Evolutionary conservation across 768 basidiomycete genomes (phyloP), one percentile per base, ranked within the genome.

Genomic region (Psilocybe cubensis): DNA sequence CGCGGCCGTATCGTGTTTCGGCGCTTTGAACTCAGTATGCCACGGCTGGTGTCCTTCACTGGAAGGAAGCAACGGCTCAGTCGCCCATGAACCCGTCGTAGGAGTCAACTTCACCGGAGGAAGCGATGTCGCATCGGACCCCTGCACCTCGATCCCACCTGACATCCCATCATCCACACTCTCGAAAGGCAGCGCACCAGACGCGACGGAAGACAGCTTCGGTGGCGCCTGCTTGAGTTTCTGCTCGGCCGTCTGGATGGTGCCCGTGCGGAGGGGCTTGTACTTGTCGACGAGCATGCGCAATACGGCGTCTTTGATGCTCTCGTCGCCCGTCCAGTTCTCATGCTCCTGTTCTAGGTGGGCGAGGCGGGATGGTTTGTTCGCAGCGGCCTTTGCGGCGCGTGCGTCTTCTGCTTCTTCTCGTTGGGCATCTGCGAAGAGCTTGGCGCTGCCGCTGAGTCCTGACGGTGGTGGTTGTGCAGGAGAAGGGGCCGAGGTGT

Each of bases 201-300:
- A 20, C 52, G 17, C 3, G 38, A 11, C 4, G 35, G 35, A 38
- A 51, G 28, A 67, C 42, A 84, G 65, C 31, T 66, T 73, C 4
- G 82, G 82, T 1, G 79, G 80, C 1, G 74, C 69, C 42, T 77
- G 72, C 68, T 80, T 86, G 50, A 91, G 62, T 68, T 86, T 90
- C 67, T 89, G 76, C 49, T 92, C 89, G 5, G 89, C 88, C 1
- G 81, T 78, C 58, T 76, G 71, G 41, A 89, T 79, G 10, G 73
- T 68, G 8, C 84, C 86, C 8, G 76, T 80, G n/a, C 90, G 80
- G 29, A 93, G 71, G 1, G 92, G 91, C 70, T 90, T 93, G 76
- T 94, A 87, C 68, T 91, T 89, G 76, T 94, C 92, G 29, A 93
- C 80, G 4, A 94, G 79, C 91, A 96, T 94, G 20, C 92, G 82